These are phyloP conservation scores for Pichia sp. DNA, from an alignment of 1,139 yeast genomes.

Conservation along the genomic window DNA sequence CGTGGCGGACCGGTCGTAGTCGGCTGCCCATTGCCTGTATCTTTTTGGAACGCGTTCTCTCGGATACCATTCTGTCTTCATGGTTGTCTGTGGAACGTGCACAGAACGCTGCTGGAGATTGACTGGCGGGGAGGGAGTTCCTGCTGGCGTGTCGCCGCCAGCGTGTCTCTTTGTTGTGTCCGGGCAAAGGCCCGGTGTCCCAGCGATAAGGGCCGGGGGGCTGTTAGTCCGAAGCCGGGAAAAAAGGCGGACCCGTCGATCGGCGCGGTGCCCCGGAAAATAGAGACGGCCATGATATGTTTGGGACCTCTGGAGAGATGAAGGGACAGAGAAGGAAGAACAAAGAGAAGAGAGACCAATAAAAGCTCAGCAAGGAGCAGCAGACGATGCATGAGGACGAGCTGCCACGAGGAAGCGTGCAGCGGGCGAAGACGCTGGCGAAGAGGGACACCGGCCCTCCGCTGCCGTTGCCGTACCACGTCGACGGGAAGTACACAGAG, in stretches of 20 bases:
- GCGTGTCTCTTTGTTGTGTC: background rate
- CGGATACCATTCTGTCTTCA: background rate
- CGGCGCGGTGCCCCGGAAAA: too few relatives aligned
- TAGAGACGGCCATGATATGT: too few relatives aligned
- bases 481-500: background rate
- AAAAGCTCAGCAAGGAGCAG: too few relatives aligned
- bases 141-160: background rate
- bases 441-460: constrained; percentile 1
- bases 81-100: background rate
- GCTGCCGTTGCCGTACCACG: constrained; percentile 7
- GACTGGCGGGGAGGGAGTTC: too few relatives aligned
- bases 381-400: background rate
- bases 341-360: too few relatives aligned
- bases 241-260: background rate
- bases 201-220: background rate
- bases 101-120: too few relatives aligned
- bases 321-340: too few relatives aligned
- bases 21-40: constrained; percentile 7
- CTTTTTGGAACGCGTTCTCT: constrained; percentile 3
- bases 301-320: too few relatives aligned
- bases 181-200: background rate
- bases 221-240: background rate
- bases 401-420: background rate
- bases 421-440: background rate
- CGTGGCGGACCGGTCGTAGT: constrained; percentile 4